Percentiles rank a stretch among this genome's conserved stretches.
phyloP scores from a whole-genome alignment of 257 asterid genomes.

The Nicotiana otophora region DNA sequence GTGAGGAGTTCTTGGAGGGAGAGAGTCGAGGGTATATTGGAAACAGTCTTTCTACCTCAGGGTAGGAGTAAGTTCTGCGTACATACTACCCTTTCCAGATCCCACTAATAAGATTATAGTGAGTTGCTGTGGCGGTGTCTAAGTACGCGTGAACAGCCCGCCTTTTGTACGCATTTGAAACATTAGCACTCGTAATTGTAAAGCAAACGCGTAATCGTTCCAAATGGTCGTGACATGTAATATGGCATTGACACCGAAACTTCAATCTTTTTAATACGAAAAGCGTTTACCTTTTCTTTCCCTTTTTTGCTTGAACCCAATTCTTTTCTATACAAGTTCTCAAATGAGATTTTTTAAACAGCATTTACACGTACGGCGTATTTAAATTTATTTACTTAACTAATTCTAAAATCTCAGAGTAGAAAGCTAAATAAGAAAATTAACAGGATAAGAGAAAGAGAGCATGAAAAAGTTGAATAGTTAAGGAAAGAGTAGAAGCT shows the following conservation, averaged over 20 bases:
- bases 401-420: too few relatives aligned
- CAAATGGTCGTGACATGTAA: neutral
- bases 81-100: too few relatives aligned
- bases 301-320: neutral
- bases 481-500: neutral
- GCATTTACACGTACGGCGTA: neutral
- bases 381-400: too few relatives aligned
- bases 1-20: too few relatives aligned
- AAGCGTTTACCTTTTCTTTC: neutral
- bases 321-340: neutral
- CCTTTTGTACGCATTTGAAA: neutral
- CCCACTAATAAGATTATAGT: too few relatives aligned
- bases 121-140: too few relatives aligned
- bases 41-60: too few relatives aligned
- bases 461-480: neutral
- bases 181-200: neutral
- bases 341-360: neutral
- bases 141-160: neutral
- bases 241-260: neutral
- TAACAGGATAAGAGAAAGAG: neutral
- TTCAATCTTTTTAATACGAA: neutral
- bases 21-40: too few relatives aligned
- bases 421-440: too few relatives aligned
- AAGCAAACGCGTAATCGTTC: neutral
- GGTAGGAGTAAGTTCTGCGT: too few relatives aligned